Base-by-base conservation (phyloP, 2,329 filamentous ascomycete species). In the Sporothrix variecibatus region DNA sequence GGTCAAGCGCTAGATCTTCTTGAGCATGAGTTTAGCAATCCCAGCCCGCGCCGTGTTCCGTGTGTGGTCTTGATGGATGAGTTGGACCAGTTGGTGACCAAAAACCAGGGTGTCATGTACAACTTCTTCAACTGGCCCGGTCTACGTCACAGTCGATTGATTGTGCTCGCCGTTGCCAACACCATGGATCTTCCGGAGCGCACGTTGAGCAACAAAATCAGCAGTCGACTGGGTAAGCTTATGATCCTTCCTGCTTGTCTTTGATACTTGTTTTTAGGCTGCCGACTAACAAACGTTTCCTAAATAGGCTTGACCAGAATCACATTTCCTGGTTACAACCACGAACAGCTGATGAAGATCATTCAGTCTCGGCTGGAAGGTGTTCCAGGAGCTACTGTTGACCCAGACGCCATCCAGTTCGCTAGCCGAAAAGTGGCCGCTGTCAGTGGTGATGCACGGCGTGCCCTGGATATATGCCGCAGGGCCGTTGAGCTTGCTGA, bases 81-180 rank as follows among this genome's bases (percentile, higher is more conserved):
- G 83, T 87, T 99, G 67, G 96, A 99, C 81, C 96, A 99, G 83
- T 89, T 99, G 8, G 97, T 99, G 5, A 99, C 96, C 15, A 96
- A 95, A 80, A 98, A 97, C 79, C 97, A 99, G 82, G 95, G 94
- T n/a, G 96, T 99, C 83, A 99, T 99, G 96, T 99, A 99, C 85
- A 99, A 99, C 82, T 99, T 99, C 83, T 99, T 99, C 88, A 99
- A 99, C 80, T 99, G 96, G 96, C 96, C 96, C 3, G 93, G 94
- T 12, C 86, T 98, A 72, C 90, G 93, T 69, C 95, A 99, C 82
- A 97, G 94, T 72, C 90, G 95, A 68, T 87, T 99, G 62, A 98
- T 99, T 81, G 97, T 99, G 7, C 89, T 99, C 7, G 97, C 97
- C 12, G 96, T 99, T 23, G 97, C 96, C 71, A 99, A 99, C 82